These are phyloP conservation scores for Cryomyces antarcticus DNA, from an alignment of 495 filamentous ascomycete species.

Conservation along the genomic window DNA sequence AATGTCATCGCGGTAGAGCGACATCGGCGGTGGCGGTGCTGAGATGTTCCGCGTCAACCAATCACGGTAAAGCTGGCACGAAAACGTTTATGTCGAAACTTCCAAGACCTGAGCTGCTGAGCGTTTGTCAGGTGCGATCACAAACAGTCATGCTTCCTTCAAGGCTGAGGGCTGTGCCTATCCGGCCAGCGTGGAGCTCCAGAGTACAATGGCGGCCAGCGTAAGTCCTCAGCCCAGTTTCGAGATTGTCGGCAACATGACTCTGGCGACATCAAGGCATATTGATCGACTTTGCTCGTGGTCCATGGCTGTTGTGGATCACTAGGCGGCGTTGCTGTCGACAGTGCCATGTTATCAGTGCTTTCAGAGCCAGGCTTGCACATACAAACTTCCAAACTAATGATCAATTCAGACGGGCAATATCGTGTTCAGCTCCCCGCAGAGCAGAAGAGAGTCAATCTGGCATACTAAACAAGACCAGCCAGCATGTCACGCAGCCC, in stretches of 20 bases:
- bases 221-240: not conserved
- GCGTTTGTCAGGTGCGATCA: too few relatives aligned
- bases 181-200: not conserved
- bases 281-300: too few relatives aligned
- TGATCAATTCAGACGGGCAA: not conserved
- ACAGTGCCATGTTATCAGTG: too few relatives aligned
- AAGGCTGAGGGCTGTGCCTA: not conserved
- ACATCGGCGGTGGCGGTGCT: too few relatives aligned
- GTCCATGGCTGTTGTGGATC: too few relatives aligned
- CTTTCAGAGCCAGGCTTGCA: too few relatives aligned
- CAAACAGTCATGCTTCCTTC: not conserved
- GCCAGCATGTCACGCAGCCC: constrained; percentile 70
- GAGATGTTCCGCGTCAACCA: too few relatives aligned
- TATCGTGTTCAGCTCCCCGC: not conserved
- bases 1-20: not conserved
- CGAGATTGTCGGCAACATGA: not conserved
- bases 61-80: too few relatives aligned
- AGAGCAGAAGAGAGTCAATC: not conserved
- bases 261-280: not conserved
- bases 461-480: constrained; percentile 50
- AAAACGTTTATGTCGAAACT: too few relatives aligned
- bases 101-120: too few relatives aligned
- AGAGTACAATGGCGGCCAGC: not conserved
- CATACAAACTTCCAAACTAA: not conserved
- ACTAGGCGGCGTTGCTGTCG: too few relatives aligned